Evolutionary conservation across 2,329 filamentous ascomycete genomes (phyloP), one percentile per base, ranked within the genome.

Genomic region (Fusarium globosum): DNA sequence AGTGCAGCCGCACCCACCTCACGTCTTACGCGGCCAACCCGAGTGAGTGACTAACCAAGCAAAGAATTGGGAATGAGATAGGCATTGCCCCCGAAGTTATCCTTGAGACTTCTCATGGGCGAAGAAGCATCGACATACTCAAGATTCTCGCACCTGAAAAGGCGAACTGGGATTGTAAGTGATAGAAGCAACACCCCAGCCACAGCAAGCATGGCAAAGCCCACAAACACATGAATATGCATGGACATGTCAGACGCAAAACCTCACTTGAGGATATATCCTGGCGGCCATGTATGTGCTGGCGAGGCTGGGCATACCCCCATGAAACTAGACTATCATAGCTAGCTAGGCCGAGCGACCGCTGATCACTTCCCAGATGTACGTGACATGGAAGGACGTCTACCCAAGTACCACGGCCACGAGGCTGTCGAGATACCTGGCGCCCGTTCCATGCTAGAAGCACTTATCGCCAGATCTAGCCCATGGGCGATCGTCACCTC

Each of bases 101-200:
- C 77, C 88, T 98, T 33, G 89, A 94, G 78, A 97, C 94, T 15
- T 97, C 95, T 10, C 96, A 99, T 83, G 96, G 96, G 70, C 90
- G 96, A 68, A 88, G 96, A 66, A 94, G 91, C 75, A 97, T 98
- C 78, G 96, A 99, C 78, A 91, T 93, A 6, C 87, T 99, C 66
- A 89, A 89, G 80, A 85, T 95, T 35, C 89, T 97, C 66, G 92
- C 94, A 71, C 93, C 94, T 21, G 91, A 93, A 76, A 94, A 94
- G 80, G 96, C 96, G 46, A 98, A 92, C 77, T 96, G 93, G 94
- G 94, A 97, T 73, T 97, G 94, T 97, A 84, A 85, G 93, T 89
- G 52, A 51, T 11, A 30, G 16, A 39, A 26, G 20, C 21, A 35
- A 42, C 26, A 21, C 20, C 33, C 18, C 20, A 33, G 48, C 23